phyloP scores from a whole-genome alignment of 805 yeast genomes.

The Candida gorgasii region DNA sequence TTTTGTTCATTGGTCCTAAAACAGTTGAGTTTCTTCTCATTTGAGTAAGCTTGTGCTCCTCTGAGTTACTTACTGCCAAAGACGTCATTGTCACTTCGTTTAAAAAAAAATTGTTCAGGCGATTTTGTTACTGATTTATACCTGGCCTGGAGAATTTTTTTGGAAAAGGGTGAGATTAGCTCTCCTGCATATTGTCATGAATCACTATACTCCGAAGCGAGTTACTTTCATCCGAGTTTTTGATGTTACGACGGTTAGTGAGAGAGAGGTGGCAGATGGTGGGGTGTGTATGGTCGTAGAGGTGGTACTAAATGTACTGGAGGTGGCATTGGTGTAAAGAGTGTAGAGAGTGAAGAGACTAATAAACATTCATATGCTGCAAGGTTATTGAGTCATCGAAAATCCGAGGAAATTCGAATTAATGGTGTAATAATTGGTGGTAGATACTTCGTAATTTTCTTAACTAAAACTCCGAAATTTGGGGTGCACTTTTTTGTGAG shows the following conservation, averaged over 20 bases:
- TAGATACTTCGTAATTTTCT: conserved; percentile 3
- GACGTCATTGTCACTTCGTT: conserved; percentile 10
- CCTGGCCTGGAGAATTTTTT: background rate
- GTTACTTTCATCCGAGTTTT: background rate
- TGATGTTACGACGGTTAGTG: too few species aligned
- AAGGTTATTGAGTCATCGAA: conserved; percentile 6
- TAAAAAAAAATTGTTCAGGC: background rate
- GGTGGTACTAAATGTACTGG: too few species aligned
- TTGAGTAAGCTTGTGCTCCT: conserved; percentile 31
- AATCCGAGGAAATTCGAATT: conserved; percentile 1
- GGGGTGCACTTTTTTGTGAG: too few species aligned
- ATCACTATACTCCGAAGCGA: conserved; percentile 1
- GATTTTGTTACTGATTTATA: conserved; percentile 6
- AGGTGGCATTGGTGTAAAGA: too few species aligned
- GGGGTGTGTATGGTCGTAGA: too few species aligned
- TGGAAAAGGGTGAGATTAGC: conserved; percentile 5
- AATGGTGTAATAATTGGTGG: conserved; percentile 3
- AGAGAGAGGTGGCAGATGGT: too few species aligned
- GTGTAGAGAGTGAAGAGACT: too few species aligned
- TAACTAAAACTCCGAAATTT: background rate
- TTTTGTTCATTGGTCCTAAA: conserved; percentile 52
- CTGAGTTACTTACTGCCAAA: conserved; percentile 10
- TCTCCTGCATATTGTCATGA: background rate
- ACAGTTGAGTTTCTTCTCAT: conserved; percentile 46
- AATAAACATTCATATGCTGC: too few species aligned